Conservation (phyloP, 2,329 filamentous ascomycete species). For the Fusarium stilboides region DNA sequence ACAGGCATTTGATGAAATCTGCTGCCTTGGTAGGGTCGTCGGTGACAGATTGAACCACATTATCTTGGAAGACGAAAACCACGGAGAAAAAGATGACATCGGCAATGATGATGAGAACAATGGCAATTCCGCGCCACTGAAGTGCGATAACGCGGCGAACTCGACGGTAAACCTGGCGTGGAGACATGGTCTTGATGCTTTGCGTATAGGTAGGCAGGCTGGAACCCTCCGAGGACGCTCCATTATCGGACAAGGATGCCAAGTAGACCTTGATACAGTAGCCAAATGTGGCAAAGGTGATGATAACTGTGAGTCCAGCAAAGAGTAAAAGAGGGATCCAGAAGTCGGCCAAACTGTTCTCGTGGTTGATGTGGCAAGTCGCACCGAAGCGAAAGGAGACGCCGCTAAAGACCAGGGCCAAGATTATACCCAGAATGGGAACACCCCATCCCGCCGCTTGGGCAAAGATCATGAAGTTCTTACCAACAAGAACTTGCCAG, state of each 20-base stretch:
- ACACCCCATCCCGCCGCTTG: constrained; percentile 88
- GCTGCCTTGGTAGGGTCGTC: constrained; percentile 68
- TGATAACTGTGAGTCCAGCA: constrained; percentile 80
- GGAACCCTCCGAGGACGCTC: constrained; percentile 78
- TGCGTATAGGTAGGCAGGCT: constrained; percentile 78
- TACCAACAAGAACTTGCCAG: constrained; percentile 93
- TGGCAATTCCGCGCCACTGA: constrained; percentile 93
- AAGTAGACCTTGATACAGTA: constrained; percentile 98
- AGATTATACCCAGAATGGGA: constrained; percentile 79
- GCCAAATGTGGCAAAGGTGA: constrained; percentile 87
- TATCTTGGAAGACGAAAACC: constrained; percentile 90
- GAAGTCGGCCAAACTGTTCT: constrained; percentile 84
- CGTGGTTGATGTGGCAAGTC: constrained; percentile 95
- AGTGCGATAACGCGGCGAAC: constrained; percentile 89
- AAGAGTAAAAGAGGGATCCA: constrained; percentile 92
- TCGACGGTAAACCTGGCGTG: constrained; percentile 88
- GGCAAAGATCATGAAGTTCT: constrained; percentile 89
- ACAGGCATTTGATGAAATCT: constrained; percentile 82
- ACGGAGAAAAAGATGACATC: constrained; percentile 96
- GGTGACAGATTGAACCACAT: constrained; percentile 73
- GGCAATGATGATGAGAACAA: constrained; percentile 89
- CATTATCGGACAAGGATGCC: constrained; percentile 82
- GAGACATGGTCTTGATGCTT: constrained; percentile 83
- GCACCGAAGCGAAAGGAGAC: constrained; percentile 94
- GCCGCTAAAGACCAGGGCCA: constrained; percentile 87